phyloP scores from a whole-genome alignment of 2,329 filamentous ascomycete species.

The Tympanopsis confertula region DNA sequence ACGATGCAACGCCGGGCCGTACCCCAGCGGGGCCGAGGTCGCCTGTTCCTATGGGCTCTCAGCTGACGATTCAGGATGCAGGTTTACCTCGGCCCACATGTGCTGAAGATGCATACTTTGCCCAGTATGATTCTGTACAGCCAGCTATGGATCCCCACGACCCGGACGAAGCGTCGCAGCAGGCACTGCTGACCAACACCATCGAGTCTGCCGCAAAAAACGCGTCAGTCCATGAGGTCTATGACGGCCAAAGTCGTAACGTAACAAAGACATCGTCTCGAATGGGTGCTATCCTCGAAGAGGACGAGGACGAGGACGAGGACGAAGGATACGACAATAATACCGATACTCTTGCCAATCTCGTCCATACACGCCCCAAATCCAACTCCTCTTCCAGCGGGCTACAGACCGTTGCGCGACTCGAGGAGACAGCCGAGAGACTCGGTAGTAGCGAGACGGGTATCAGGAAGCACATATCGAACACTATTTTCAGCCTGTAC shows the following conservation, averaged over 20 bases:
- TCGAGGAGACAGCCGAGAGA: conserved; percentile 41
- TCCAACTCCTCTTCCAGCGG: conserved; percentile 46
- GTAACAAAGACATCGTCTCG: no score
- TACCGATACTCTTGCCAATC: no score
- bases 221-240: conserved; percentile 12
- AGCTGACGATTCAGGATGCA: conserved; percentile 16
- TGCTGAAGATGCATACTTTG: conserved; percentile 62
- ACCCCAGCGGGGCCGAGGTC: conserved; percentile 53
- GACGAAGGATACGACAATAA: no score
- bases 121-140: conserved; percentile 67
- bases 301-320: conserved; percentile 25
- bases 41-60: conserved; percentile 37
- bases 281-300: no score
- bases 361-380: conserved; percentile 44
- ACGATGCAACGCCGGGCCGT: conserved; percentile 58
- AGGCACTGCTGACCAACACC: conserved; percentile 26
- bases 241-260: no score
- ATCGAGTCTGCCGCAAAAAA: conserved; percentile 29
- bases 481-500: conserved; percentile 67
- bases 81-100: conserved; percentile 18
- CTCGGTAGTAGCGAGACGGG: conserved; percentile 58
- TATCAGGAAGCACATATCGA: conserved; percentile 68
- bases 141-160: conserved; percentile 73
- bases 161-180: conserved; percentile 55
- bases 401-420: conserved; percentile 46